Percentiles rank a stretch among this genome's conserved stretches.
These are phyloP conservation scores for Citrus unshiu DNA, from an alignment of 345 rosid genomes.

Conservation along the genomic window DNA sequence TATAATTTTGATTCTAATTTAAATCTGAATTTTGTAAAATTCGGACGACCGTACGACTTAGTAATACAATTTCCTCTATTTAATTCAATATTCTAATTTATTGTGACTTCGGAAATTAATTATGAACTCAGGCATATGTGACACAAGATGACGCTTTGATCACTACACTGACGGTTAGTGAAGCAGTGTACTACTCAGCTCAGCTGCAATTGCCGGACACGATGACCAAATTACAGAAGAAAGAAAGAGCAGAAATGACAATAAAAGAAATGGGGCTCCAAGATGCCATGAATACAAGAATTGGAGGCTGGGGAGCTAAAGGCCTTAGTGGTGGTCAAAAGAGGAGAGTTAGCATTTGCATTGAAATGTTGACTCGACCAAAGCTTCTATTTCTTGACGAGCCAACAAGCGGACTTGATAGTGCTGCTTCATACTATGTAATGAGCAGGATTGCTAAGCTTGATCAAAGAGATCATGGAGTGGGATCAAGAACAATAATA, in stretches of 20 bases:
- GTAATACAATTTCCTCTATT: too few relatives aligned
- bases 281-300: constrained; percentile 36
- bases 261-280: constrained; percentile 52
- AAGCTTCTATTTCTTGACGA: constrained; percentile 52
- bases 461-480: constrained; percentile 14
- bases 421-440: constrained; percentile 48
- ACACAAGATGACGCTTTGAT: constrained; percentile 48
- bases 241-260: constrained; percentile 42
- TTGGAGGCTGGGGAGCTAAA: constrained; percentile 44
- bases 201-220: constrained; percentile 53
- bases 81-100: too few relatives aligned
- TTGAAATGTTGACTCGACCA: constrained; percentile 48
- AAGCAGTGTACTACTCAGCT: constrained; percentile 52
- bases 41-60: too few relatives aligned
- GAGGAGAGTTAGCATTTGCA: constrained; percentile 62
- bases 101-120: too few relatives aligned
- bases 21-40: too few relatives aligned
- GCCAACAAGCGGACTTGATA: constrained; percentile 60
- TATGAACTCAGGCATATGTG: constrained; percentile 37
- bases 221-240: constrained; percentile 38
- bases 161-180: constrained; percentile 39
- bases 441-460: constrained; percentile 37
- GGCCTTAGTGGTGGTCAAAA: constrained; percentile 60
- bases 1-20: too few relatives aligned
- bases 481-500: constrained; percentile 27